Base-by-base conservation (phyloP, 2,329 filamentous ascomycete genomes). In the Colletotrichum gloeosporioides region DNA sequence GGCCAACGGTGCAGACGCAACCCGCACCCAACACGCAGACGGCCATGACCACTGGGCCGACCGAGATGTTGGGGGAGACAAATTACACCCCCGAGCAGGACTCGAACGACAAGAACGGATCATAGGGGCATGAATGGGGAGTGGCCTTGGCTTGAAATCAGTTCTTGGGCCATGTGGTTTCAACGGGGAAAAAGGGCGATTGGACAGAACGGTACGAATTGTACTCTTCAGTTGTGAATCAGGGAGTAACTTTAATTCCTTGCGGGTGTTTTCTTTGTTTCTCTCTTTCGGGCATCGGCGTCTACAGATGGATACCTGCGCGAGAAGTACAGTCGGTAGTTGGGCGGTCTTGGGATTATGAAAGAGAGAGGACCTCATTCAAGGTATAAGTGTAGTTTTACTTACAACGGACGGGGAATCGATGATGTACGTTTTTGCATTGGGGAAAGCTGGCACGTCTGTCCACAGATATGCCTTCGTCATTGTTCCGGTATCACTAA, bases 21-120 rank as follows among this genome's bases (percentile, higher is more conserved):
- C 91, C 87, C 59, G 89, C 87, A 81, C 86, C 88, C 63, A 90
- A 84, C 78, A 89, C 87, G 16, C 91, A 90, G 83, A 91, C 90
- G 25, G 88, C 89, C 44, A 92, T 92, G 90, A 89, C 88, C 34
- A 88, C 89, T 53, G 86, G 89, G 71, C 87, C 88, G 2, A 86
- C 88, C 7, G 85, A 87, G 18, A 89, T 94, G 88, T 84, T 95
- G 22, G 93, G 93, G 27, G 93, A 94, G 84, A 95, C 93, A 39
- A 93, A 87, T 80, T 95, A 95, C 80, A 90, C 92, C 31, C 93
- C 93, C 2, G 93, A 95, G 59, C 87, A 92, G 71, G 89, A 92
- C 71, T 75, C 80, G 39, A 79, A 80, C 66, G 85, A 85, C 29
- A 86, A 83, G 75, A 78, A 79, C 25, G 79, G 78, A 16, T 53